Evolutionary conservation across 495 filamentous ascomycete genomes (phyloP).

Genomic region (Penicillium waksmanii): DNA sequence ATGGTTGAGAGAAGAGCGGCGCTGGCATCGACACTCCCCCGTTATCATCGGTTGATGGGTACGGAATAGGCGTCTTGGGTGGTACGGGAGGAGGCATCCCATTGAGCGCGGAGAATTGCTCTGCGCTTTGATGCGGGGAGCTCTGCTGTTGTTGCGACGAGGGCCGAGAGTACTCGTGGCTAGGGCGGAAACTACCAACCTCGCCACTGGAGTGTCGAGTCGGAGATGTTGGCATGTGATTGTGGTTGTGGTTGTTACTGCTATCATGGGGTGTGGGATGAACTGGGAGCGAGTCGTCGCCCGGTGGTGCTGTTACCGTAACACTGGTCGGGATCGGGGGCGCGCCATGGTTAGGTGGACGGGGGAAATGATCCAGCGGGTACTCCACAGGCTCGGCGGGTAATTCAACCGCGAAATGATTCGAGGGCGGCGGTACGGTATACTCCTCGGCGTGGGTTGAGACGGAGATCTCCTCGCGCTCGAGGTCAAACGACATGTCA

Average conservation of each 20-base stretch:
- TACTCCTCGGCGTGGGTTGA: constrained; percentile 24
- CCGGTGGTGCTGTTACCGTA: constrained; percentile 28
- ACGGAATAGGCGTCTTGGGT: constrained; percentile 80
- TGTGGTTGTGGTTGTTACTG: no score
- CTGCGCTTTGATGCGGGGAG: constrained; percentile 49
- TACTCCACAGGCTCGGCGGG: constrained; percentile 60
- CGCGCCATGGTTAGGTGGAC: constrained; percentile 32
- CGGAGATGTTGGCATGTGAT: constrained; percentile 21
- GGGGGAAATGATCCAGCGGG: constrained; percentile 38
- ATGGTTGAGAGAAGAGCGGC: constrained; percentile 29
- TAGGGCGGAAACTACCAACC: constrained; percentile 36
- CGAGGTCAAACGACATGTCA: constrained; percentile 32
- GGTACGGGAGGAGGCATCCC: constrained; percentile 76
- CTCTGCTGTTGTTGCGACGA: constrained; percentile 43
- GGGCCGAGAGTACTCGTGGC: constrained; percentile 38
- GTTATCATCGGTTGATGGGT: constrained; percentile 39
- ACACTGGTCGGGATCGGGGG: constrained; percentile 34
- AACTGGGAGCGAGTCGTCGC: constrained; percentile 34
- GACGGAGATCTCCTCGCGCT: constrained; percentile 29
- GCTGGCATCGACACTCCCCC: constrained; percentile 40
- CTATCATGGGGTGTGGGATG: constrained; percentile 42
- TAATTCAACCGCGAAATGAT: constrained; percentile 63
- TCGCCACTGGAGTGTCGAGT: constrained; percentile 47
- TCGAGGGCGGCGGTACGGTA: constrained; percentile 43
- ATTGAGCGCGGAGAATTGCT: constrained; percentile 41